These are phyloP conservation scores for Backusella sp. DNA, from an alignment of 192 early-diverging fungal genomes.

Conservation along the genomic window DNA sequence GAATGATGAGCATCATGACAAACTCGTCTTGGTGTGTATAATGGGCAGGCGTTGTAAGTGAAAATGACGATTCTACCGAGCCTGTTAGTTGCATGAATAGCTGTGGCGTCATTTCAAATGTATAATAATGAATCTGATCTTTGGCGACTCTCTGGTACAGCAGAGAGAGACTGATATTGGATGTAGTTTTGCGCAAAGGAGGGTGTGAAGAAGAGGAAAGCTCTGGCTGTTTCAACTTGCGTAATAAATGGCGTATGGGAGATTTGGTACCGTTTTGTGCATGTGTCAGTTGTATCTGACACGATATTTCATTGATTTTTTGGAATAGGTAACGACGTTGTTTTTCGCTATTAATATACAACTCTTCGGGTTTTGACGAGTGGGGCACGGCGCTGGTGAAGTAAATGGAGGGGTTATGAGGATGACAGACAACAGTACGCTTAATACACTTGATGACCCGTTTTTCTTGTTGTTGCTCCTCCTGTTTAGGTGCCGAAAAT, in stretches of 20 bases:
- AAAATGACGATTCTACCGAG: constrained; percentile 1
- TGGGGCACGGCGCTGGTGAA: constrained; percentile 27
- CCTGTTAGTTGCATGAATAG: constrained; percentile 1
- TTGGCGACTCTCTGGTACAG: constrained; percentile 32
- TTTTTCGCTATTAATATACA: constrained; percentile 15
- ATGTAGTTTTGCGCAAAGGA: constrained; percentile 6
- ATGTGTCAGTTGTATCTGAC: constrained; percentile 18
- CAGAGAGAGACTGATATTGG: constrained; percentile 18
- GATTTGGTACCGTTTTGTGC: neutral
- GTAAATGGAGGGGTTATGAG: constrained; percentile 26
- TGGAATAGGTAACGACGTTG: constrained; percentile 26
- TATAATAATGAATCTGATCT: constrained; percentile 28
- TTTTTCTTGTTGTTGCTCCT: constrained; percentile 27
- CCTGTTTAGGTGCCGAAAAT: neutral
- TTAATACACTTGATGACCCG: constrained; percentile 9
- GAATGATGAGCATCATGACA: constrained; percentile 26
- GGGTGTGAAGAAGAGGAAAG: neutral
- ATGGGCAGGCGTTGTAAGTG: neutral
- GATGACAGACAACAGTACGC: constrained; percentile 31
- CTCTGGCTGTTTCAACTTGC: constrained; percentile 17
- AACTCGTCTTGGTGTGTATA: constrained; percentile 10
- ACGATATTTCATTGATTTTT: constrained; percentile 19
- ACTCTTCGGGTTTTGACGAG: constrained; percentile 21
- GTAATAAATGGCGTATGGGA: constrained; percentile 19
- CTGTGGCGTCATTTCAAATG: constrained; percentile 22